Evolutionary conservation across 1,139 yeast species (phyloP).

Genomic region (Geotrichum phurueaensis): DNA sequence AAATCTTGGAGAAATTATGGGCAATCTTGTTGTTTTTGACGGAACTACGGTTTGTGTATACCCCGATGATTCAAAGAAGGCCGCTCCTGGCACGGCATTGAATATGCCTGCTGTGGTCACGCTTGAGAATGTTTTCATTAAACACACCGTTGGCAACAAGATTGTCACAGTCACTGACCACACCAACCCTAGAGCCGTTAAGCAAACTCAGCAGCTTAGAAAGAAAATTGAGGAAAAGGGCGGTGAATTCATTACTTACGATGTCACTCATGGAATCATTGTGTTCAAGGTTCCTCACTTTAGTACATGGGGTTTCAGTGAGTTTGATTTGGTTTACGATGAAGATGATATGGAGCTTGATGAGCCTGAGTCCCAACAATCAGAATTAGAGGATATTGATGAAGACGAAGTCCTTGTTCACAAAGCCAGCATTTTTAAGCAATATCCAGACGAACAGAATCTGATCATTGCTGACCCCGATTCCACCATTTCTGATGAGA

Average conservation of each 20-base stretch:
- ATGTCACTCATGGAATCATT: conserved; percentile 71
- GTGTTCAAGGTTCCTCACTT: conserved; percentile 84
- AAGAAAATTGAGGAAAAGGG: conserved; percentile 51
- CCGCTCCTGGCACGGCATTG: conserved; percentile 64
- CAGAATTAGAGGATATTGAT: conserved; percentile 2
- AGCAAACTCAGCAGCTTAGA: conserved; percentile 41
- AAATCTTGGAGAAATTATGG: conserved; percentile 46
- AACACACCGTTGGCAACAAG: conserved; percentile 24
- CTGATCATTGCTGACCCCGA: not conserved
- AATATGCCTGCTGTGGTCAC: conserved; percentile 84
- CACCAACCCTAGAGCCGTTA: conserved; percentile 40
- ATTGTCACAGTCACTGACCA: conserved; percentile 37
- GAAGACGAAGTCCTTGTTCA: conserved; percentile 5
- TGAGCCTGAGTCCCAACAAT: not conserved
- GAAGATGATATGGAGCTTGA: conserved; percentile 22
- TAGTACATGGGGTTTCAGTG: conserved; percentile 86
- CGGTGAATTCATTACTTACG: conserved; percentile 74
- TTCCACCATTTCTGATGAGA: not conserved
- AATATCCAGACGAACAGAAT: not conserved
- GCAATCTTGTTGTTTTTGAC: conserved; percentile 50
- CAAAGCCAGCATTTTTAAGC: not conserved
- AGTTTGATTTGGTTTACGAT: conserved; percentile 54
- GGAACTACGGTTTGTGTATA: conserved; percentile 62
- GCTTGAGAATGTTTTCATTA: conserved; percentile 48
- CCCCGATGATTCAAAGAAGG: conserved; percentile 50